Conservation (phyloP, 1,284 basidiomycete species). For the Irpex sp. region DNA sequence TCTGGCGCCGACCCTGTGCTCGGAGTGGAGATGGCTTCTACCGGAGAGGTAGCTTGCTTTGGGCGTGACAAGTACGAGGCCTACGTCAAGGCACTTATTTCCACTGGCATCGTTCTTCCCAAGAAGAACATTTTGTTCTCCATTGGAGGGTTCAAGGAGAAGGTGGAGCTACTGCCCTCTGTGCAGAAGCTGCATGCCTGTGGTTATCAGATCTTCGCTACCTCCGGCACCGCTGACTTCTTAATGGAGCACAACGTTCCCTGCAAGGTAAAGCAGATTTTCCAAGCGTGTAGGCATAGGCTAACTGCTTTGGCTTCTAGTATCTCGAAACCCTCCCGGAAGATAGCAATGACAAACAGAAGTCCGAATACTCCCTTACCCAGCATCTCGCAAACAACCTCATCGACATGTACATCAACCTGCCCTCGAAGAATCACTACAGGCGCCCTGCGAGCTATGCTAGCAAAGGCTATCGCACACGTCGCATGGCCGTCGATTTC, state of each 20-base stretch:
- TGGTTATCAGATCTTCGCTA: slow-evolving; percentile 97
- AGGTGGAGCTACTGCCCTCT: slow-evolving; percentile 92
- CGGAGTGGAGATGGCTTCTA: slow-evolving; percentile 99
- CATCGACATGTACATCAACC: slow-evolving; percentile 99
- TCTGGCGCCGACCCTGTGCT: slow-evolving; percentile 96
- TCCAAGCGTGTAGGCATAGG: not conserved
- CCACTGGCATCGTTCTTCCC: slow-evolving; percentile 91
- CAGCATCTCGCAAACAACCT: slow-evolving; percentile 95
- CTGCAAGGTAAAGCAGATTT: slow-evolving; percentile 63
- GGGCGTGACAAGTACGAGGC: slow-evolving; percentile 98
- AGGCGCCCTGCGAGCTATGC: slow-evolving; percentile 96
- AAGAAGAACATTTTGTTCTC: slow-evolving; percentile 96
- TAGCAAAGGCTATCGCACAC: slow-evolving; percentile 95
- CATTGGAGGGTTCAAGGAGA: slow-evolving; percentile 96
- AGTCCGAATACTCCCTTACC: slow-evolving; percentile 93
- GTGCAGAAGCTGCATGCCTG: slow-evolving; percentile 95
- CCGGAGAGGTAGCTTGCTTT: slow-evolving; percentile 98
- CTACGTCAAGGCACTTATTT: slow-evolving; percentile 95
- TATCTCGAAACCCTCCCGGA: slow-evolving; percentile 88
- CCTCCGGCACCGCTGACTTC: slow-evolving; percentile 95
- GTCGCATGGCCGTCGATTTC: slow-evolving; percentile 99
- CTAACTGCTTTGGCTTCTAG: slow-evolving; percentile 26
- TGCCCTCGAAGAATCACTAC: slow-evolving; percentile 98
- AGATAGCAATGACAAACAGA: slow-evolving; percentile 74
- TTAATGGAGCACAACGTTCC: slow-evolving; percentile 82